phyloP scores from a whole-genome alignment of 2,329 filamentous ascomycete species.

The Acephala macrosclerotiorum region DNA sequence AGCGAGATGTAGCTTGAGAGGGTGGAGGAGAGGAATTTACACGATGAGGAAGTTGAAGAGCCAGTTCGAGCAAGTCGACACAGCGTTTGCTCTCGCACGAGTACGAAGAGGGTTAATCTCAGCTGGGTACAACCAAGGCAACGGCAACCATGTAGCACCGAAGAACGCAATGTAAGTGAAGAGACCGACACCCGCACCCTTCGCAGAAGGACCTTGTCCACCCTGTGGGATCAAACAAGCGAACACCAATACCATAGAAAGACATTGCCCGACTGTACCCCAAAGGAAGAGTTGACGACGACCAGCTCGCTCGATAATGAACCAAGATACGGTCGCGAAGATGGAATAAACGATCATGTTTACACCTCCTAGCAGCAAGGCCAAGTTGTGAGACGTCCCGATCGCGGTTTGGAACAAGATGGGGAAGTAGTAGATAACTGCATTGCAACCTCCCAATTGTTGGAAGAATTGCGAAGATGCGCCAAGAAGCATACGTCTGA shows the following conservation, averaged over 20 bases:
- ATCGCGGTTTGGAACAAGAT: conserved; percentile 59
- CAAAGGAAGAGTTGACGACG: conserved; percentile 77
- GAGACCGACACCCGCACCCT: conserved; percentile 58
- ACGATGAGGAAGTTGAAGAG: conserved; percentile 64
- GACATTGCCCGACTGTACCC: conserved; percentile 68
- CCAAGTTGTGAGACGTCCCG: conserved; percentile 54
- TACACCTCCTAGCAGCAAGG: conserved; percentile 60
- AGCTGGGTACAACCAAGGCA: conserved; percentile 68
- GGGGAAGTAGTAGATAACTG: conserved; percentile 56
- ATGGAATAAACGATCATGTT: conserved; percentile 64
- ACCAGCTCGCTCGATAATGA: conserved; percentile 63
- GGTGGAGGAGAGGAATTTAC: not conserved
- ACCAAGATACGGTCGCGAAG: conserved; percentile 60
- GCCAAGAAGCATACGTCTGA: conserved; percentile 60
- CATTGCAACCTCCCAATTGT: conserved; percentile 55
- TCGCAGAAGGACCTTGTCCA: conserved; percentile 38
- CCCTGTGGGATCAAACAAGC: conserved; percentile 46
- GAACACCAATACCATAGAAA: conserved; percentile 68
- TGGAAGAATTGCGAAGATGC: conserved; percentile 60
- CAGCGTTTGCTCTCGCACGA: conserved; percentile 67
- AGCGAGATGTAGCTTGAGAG: not conserved
- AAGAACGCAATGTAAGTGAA: conserved; percentile 71
- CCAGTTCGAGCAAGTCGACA: conserved; percentile 61
- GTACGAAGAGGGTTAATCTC: conserved; percentile 67
- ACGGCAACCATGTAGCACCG: conserved; percentile 65